Conservation (phyloP, 257 asterid genomes). For the Ilex aquifolium region DNA sequence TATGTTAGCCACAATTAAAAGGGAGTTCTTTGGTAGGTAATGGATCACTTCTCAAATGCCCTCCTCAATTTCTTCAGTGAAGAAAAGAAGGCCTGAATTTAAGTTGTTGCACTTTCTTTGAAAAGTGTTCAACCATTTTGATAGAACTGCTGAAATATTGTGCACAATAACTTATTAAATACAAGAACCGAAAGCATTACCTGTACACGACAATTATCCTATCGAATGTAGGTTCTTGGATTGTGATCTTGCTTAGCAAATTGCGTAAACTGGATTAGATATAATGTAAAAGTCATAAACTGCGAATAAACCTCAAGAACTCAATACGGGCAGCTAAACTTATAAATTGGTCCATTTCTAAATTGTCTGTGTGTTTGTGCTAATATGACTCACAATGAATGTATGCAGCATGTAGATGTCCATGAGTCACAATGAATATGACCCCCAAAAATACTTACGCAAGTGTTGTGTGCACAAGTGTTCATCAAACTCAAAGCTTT, state of each 20-base stretch:
- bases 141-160: not conserved
- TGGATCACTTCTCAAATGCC: not conserved
- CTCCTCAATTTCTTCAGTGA: not conserved
- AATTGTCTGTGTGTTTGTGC: not conserved
- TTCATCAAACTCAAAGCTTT: not conserved
- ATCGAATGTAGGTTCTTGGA: slow-evolving; percentile 97
- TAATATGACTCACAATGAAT: not conserved
- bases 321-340: too few species aligned
- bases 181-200: slow-evolving; percentile 30
- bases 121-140: not conserved
- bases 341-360: not conserved
- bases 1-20: slow-evolving; percentile 5
- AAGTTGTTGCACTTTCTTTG: not conserved
- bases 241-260: slow-evolving; percentile 58
- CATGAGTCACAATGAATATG: not conserved
- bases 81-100: not conserved
- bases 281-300: slow-evolving; percentile 10
- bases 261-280: slow-evolving; percentile 60
- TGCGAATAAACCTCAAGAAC: not conserved
- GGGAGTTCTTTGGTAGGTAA: not conserved
- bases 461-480: not conserved
- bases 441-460: not conserved
- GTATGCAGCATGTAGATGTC: too few species aligned
- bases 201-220: slow-evolving; percentile 97
- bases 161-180: not conserved